phyloP scores from a whole-genome alignment of 345 rosid species.

The Turnera subulata region DNA sequence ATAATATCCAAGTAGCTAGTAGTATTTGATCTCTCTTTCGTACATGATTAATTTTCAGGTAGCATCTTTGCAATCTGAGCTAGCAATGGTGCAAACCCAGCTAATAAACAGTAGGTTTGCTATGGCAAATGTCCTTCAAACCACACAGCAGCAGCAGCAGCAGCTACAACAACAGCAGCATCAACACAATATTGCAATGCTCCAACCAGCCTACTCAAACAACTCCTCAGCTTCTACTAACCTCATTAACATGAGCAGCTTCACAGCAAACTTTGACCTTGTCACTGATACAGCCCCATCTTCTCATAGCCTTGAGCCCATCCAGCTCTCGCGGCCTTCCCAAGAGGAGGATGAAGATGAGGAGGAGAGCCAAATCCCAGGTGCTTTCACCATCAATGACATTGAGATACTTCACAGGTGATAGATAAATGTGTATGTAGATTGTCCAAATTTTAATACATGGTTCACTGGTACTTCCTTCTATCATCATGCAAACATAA shows the following conservation, averaged over 20 bases:
- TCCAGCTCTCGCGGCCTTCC: conserved; percentile 36
- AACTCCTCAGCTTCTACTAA: conserved; percentile 82
- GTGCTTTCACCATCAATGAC: conserved; percentile 22
- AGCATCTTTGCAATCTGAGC: conserved; percentile 77
- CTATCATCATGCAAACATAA: no score
- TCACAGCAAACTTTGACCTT: conserved; percentile 46
- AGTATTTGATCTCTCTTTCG: not conserved
- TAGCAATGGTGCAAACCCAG: conserved; percentile 73
- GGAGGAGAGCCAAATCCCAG: conserved; percentile 47
- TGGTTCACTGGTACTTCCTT: no score
- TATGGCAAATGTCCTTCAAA: conserved; percentile 62
- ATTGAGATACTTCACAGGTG: no score
- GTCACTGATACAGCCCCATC: conserved; percentile 46
- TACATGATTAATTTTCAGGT: conserved; percentile 36
- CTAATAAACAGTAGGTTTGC: conserved; percentile 68
- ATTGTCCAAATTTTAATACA: no score
- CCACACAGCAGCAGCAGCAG: conserved; percentile 39
- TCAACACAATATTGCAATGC: conserved; percentile 37
- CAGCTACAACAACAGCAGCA: conserved; percentile 36
- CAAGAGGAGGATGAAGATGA: conserved; percentile 63
- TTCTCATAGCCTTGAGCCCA: conserved; percentile 48
- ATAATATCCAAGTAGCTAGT: no score
- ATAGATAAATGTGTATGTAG: no score
- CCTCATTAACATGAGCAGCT: conserved; percentile 51
- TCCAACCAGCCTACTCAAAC: conserved; percentile 86